Base-by-base conservation (phyloP, 495 filamentous ascomycete genomes). In the Neurospora sp. region DNA sequence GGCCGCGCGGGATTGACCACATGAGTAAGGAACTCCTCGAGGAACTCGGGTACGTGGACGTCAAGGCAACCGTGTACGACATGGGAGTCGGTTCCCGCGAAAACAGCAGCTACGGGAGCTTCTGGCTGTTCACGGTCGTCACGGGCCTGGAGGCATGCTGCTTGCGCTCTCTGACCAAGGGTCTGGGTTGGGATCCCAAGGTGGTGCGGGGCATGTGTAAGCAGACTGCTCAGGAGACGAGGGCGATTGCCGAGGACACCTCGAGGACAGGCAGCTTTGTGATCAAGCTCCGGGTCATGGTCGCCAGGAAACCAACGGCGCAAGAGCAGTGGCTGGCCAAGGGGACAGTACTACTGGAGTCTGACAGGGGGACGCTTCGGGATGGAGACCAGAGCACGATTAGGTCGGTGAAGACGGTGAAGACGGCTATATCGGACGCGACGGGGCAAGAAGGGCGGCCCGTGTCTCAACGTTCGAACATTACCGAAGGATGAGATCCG, bases 101-200 rank as follows among this genome's bases (percentile, higher is more conserved):
- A 6, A 86, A 88, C 72, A 82, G 83, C 73, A 83, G 84, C 41
- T 88, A 89, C 72, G 87, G 88, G 54, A 93, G 91, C 75, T 88
- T 92, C 81, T 90, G 87, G 76, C 83, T 94, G 18, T 86, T 93
- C 37, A 81, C 86, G 0, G 77, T 88, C 70, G 79, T 94, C 41
- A 90, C 91, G 76, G 89, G 89, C 2, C 77, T 93, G 62, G 92
- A 94, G 78, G 85, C 91, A 1, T 76, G 81, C 20, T 85, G 84
- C 41, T 74, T 94, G 74, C 84, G 92, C 23, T 83, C 86, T 27
- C 77, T 94, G 38, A 93, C 91, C 1, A 84, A 82, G 69, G 81
- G 85, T 31, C 83, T 88, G 69, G 85, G 85, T 5, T 92, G 89
- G 89, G 84, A 84, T 16, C 75, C 83, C 11, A 84, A 86, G 0